These are phyloP conservation scores for Phialemoniopsis sp. DNA, from an alignment of 2,329 filamentous ascomycete genomes.

Conservation along the genomic window DNA sequence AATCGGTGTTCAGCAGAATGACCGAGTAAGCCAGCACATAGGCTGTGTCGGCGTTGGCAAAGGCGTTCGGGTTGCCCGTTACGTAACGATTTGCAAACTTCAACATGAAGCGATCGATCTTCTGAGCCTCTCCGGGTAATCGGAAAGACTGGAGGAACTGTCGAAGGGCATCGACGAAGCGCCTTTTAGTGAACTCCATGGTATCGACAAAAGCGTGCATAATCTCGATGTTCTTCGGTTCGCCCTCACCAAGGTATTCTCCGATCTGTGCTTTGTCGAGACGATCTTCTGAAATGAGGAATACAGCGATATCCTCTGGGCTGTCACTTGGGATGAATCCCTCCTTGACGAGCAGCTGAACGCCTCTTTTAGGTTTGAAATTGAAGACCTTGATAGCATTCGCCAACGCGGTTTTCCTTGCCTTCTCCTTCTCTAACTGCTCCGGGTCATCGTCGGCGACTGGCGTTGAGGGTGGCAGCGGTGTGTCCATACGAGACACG, in stretches of 20 bases:
- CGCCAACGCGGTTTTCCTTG: constrained; percentile 84
- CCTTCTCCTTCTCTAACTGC: constrained; percentile 92
- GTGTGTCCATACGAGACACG: constrained; percentile 57
- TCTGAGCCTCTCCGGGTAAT: constrained; percentile 91
- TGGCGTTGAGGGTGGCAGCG: constrained; percentile 61
- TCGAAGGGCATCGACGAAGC: constrained; percentile 88
- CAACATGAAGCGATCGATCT: constrained; percentile 99
- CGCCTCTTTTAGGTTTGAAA: constrained; percentile 92
- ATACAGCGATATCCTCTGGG: constrained; percentile 78
- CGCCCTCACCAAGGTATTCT: constrained; percentile 91
- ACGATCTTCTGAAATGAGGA: constrained; percentile 75
- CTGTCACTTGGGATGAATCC: constrained; percentile 81
- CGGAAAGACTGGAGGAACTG: constrained; percentile 94
- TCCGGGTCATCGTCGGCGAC: constrained; percentile 83
- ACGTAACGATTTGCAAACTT: constrained; percentile 98
- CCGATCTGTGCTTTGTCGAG: constrained; percentile 90
- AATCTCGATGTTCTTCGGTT: constrained; percentile 87
- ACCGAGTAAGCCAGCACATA: constrained; percentile 96
- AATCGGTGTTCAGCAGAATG: constrained; percentile 93
- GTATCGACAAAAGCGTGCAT: constrained; percentile 97
- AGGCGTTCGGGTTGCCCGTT: constrained; percentile 91
- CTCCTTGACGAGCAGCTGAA: constrained; percentile 78
- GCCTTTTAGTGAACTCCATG: constrained; percentile 89
- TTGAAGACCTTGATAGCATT: constrained; percentile 93
- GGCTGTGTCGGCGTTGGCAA: constrained; percentile 95